Base-by-base conservation (phyloP, 1,284 basidiomycete species). In the Anthracocystis walkeri region DNA sequence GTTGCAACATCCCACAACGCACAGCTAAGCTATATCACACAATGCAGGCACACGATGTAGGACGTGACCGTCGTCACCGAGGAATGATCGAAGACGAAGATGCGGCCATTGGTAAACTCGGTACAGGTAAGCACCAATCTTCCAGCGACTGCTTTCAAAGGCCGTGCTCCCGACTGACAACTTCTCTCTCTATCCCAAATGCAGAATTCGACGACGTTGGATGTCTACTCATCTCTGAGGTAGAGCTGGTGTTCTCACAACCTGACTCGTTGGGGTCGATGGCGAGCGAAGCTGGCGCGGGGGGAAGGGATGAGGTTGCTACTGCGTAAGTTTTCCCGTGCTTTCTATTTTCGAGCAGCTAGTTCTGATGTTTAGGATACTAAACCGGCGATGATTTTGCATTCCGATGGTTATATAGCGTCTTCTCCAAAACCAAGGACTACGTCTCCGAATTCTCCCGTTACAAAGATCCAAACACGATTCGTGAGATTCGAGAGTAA, bases 391-490 rank as follows among this genome's bases (percentile, higher is more conserved):
- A 40, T 35, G 33, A 33, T 31, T n/a, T 38, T 33, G 35, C 35
- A 38, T 14, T 4, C 12, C 4, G 35, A 11, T 4, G 14, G 35
- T 14, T 11, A 16, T 38, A 7, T 75, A 94, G 93, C 42, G 93
- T 96, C 14, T 95, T 93, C 85, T 94, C 93, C 86, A 95, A 96
- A 85, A 95, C 94, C 0, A 87, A 93, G 51, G 93, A 95, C 77
- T 95, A 95, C 82, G 93, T 95, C 71, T 92, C 92, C 83, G 92
- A 91, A 10, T 96, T 96, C 84, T 90, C 92, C 5, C 93, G 94
- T 85, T 95, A 94, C 86, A 92, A 91, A 77, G 93, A 92, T 31
- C 91, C 91, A 10, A 93, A 94, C 81, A 91, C 92, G 25, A 92
- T 92, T 8, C 90, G 91, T 79, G 92, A 92, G 56, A 93, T 94